phyloP scores from a whole-genome alignment of 106 monocot species.

The Ottelia alismoides region DNA sequence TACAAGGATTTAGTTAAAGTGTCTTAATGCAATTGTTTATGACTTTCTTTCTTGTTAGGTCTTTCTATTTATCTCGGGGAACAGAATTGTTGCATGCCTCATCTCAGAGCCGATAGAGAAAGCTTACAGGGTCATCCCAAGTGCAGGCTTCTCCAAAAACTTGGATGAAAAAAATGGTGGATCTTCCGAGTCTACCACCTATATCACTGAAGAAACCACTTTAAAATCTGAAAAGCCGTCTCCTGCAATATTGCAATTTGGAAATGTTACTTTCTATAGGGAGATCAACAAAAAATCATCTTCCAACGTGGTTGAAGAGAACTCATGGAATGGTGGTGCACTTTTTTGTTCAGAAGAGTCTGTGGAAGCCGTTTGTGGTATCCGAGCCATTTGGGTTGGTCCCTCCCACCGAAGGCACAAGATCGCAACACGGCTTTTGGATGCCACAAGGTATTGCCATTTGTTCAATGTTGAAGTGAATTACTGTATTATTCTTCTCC shows the following conservation, averaged over 20 bases:
- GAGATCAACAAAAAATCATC: constrained; percentile 28
- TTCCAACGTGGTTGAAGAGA: neutral
- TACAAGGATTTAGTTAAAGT: neutral
- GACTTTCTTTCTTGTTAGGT: constrained; percentile 27
- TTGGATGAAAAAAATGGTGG: neutral
- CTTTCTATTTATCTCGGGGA: constrained; percentile 58
- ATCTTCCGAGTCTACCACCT: neutral
- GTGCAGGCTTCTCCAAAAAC: neutral
- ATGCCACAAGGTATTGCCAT: constrained; percentile 68
- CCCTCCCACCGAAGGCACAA: constrained; percentile 31
- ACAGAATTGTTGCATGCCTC: constrained; percentile 68
- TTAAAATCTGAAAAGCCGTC: neutral
- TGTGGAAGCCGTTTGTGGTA: constrained; percentile 42
- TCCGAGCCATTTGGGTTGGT: constrained; percentile 66
- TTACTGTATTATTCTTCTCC: too few relatives aligned
- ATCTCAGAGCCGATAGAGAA: constrained; percentile 69
- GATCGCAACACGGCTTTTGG: constrained; percentile 46
- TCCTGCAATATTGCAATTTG: constrained; percentile 39
- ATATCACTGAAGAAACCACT: neutral
- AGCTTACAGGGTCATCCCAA: constrained; percentile 49
- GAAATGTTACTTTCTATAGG: constrained; percentile 47
- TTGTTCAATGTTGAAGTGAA: too few relatives aligned
- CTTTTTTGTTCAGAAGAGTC: constrained; percentile 57
- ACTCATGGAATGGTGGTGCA: constrained; percentile 39
- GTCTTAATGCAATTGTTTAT: neutral